These are phyloP conservation scores for Croton laevigatus DNA, from an alignment of 441 rosid species.

Conservation along the genomic window DNA sequence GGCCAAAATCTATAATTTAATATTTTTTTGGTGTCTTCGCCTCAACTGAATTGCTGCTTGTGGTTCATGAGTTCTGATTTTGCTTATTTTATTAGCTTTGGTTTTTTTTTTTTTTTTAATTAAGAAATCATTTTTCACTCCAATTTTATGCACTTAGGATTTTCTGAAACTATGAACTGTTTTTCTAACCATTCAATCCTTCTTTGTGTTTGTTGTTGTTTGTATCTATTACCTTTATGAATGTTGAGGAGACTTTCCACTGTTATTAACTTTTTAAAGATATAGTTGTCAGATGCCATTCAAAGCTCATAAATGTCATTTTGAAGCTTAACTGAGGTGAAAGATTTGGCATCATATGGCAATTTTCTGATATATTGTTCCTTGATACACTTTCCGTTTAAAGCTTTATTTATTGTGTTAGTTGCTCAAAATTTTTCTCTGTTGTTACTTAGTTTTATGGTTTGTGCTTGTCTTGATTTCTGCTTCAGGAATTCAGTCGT, in stretches of 20 bases:
- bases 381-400: not conserved
- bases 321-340: not conserved
- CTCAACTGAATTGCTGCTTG: constrained; percentile 1
- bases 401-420: not conserved
- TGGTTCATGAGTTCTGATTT: not conserved
- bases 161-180: not conserved
- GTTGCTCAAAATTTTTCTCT: not conserved
- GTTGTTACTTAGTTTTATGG: not conserved
- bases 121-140: not conserved
- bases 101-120: not conserved
- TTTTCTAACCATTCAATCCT: not conserved
- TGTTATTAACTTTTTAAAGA: not conserved
- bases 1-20: not conserved
- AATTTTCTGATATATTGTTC: constrained; percentile 7
- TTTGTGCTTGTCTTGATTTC: constrained; percentile 11
- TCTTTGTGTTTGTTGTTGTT: not conserved
- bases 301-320: constrained; percentile 11
- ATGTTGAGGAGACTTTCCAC: not conserved
- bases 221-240: not conserved
- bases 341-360: constrained; percentile 3
- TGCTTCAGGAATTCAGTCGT: constrained; percentile 20
- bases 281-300: constrained; percentile 9
- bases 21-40: not conserved
- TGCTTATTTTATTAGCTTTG: constrained; percentile 7
- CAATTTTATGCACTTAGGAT: not conserved